phyloP scores from a whole-genome alignment of 108 stramenopile genomes.

The Nitzschia sp. region DNA sequence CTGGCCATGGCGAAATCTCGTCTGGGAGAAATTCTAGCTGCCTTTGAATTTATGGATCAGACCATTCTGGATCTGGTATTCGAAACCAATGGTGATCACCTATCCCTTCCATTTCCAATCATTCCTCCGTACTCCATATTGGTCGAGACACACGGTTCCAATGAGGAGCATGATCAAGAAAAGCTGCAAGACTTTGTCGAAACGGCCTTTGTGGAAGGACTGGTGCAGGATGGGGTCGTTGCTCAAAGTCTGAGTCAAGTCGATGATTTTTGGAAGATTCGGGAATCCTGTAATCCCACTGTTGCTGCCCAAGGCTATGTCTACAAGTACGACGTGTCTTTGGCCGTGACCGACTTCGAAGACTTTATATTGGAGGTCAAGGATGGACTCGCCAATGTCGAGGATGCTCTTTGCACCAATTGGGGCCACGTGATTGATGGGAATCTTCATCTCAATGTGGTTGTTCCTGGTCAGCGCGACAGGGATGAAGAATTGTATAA shows the following conservation, averaged over 20 bases:
- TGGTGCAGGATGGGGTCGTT: slow-evolving; percentile 79
- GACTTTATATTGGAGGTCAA: slow-evolving; percentile 65
- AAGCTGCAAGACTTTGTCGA: slow-evolving; percentile 89
- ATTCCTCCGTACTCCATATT: slow-evolving; percentile 69
- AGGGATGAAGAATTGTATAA: slow-evolving; percentile 32
- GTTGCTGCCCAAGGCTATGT: slow-evolving; percentile 61
- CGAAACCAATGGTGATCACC: not conserved
- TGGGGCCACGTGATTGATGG: slow-evolving; percentile 95
- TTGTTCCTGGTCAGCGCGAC: slow-evolving; percentile 49
- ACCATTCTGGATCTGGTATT: slow-evolving; percentile 55
- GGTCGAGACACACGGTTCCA: slow-evolving; percentile 90
- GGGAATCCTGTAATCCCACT: slow-evolving; percentile 73
- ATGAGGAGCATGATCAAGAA: slow-evolving; percentile 72
- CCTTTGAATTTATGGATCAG: slow-evolving; percentile 91
- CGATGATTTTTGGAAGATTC: slow-evolving; percentile 69
- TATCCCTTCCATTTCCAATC: slow-evolving; percentile 5
- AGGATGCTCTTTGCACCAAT: slow-evolving; percentile 22
- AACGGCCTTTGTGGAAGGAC: slow-evolving; percentile 40
- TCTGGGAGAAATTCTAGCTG: slow-evolving; percentile 88
- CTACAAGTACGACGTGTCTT: slow-evolving; percentile 95
- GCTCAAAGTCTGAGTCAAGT: slow-evolving; percentile 81
- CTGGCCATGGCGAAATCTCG: slow-evolving; percentile 57
- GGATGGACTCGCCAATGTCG: slow-evolving; percentile 23
- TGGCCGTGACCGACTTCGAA: slow-evolving; percentile 74
- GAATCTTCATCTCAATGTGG: slow-evolving; percentile 95